Conservation (phyloP, 2,329 filamentous ascomycete species). For the Fusarium albidum region DNA sequence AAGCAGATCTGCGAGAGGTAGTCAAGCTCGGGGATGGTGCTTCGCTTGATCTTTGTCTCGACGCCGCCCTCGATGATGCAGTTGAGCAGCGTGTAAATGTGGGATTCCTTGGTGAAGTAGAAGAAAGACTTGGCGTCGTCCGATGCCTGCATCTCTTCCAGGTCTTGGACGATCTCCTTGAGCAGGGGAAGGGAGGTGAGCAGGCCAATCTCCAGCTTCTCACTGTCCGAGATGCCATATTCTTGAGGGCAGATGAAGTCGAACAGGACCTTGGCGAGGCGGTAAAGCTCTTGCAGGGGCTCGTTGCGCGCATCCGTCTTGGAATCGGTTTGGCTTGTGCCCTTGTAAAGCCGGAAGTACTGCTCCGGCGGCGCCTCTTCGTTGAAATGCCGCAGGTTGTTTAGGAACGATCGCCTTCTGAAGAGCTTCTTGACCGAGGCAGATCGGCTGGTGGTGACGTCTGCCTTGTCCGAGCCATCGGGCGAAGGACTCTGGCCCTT, state of each 20-base stretch:
- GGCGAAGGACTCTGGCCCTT: conserved; percentile 41
- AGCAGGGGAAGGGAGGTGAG: conserved; percentile 92
- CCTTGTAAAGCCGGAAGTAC: conserved; percentile 92
- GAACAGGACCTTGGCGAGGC: conserved; percentile 91
- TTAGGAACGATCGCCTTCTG: conserved; percentile 68
- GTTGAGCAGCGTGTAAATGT: conserved; percentile 97
- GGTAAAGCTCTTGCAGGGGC: conserved; percentile 91
- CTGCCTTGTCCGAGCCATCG: conserved; percentile 51
- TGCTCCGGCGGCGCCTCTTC: conserved; percentile 69
- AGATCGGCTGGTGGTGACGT: conserved; percentile 47
- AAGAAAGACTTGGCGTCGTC: conserved; percentile 95
- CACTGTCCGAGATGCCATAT: conserved; percentile 93
- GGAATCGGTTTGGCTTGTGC: conserved; percentile 70
- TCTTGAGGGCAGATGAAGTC: conserved; percentile 99
- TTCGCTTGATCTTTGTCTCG: conserved; percentile 94
- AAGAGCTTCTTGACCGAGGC: conserved; percentile 59
- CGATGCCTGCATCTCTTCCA: conserved; percentile 96
- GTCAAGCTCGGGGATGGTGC: conserved; percentile 95
- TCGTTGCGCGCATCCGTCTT: conserved; percentile 87
- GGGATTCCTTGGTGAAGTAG: conserved; percentile 99
- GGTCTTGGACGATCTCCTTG: conserved; percentile 95
- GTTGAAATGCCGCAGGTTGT: conserved; percentile 55
- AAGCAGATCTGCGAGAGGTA: conserved; percentile 98
- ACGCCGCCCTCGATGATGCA: conserved; percentile 97
- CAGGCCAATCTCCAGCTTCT: conserved; percentile 98